Evolutionary conservation across 768 basidiomycete species (phyloP).

Genomic region (Dendrothele bispora): DNA sequence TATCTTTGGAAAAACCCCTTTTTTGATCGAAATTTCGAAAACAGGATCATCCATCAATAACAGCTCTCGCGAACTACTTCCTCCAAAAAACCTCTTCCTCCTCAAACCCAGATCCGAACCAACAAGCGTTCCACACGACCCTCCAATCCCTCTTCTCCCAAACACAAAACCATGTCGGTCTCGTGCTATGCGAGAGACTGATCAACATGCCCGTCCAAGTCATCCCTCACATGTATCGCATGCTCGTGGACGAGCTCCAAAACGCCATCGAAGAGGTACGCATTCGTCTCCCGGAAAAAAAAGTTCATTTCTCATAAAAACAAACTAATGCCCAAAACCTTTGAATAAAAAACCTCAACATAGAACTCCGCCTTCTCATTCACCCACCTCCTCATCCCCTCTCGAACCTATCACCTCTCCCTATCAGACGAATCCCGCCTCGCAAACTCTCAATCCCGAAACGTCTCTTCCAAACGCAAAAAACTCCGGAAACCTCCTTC

Average conservation of each 20-base stretch:
- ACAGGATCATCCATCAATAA: slow-evolving; percentile 76
- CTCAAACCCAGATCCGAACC: slow-evolving; percentile 38
- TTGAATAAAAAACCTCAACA: no score
- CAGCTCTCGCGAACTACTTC: slow-evolving; percentile 69
- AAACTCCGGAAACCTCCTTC: slow-evolving; percentile 28
- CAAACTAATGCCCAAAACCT: not conserved
- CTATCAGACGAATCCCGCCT: slow-evolving; percentile 63
- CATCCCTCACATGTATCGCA: slow-evolving; percentile 87
- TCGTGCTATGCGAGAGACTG: slow-evolving; percentile 85
- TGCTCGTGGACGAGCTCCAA: slow-evolving; percentile 83
- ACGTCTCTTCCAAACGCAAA: slow-evolving; percentile 35
- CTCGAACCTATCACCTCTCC: slow-evolving; percentile 75
- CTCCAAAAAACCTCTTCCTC: slow-evolving; percentile 62
- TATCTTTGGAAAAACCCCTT: no score
- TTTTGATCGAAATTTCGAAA: no score
- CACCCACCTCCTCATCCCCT: slow-evolving; percentile 73
- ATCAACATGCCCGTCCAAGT: slow-evolving; percentile 96
- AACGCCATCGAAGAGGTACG: slow-evolving; percentile 67
- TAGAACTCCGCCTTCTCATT: slow-evolving; percentile 68
- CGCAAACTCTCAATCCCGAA: slow-evolving; percentile 37
- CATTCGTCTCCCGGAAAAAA: no score
- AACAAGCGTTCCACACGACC: slow-evolving; percentile 51
- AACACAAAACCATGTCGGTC: slow-evolving; percentile 62
- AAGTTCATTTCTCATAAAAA: not conserved
- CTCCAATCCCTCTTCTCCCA: slow-evolving; percentile 56